Evolutionary conservation across 805 yeast species (phyloP), one percentile per base, ranked within the genome.

Genomic region (Yarrowia deformans): DNA sequence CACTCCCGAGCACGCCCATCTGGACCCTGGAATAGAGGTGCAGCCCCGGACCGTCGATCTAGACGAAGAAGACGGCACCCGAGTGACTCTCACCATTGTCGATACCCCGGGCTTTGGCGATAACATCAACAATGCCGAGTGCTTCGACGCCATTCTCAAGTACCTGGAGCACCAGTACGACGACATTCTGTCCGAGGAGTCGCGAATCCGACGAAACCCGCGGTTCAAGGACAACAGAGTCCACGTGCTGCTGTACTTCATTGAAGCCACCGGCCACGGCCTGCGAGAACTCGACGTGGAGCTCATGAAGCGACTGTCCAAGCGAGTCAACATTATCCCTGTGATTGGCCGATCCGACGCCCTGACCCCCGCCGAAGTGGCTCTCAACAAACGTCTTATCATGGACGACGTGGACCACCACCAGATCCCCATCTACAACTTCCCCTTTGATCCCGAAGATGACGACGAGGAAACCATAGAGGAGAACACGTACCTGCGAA

Each of bases 81-180:
- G 84, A 3, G 80, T 87, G 46, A 75, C 81, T 42, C 80, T 91
- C 72, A 86, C 86, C 71, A 81, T 89, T 60, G 84, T 89, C 56
- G 88, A 88, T 74, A 84, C 94, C 4, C 90, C 92, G 29, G 95
- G 94, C 0, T 87, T 89, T 75, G 95, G 94, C 50, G 94, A 89
- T 73, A 87, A 86, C 75, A 82, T 90, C 72, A 88, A 90, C 78
- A 89, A 89, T 77, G 84, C 83, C 61, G 72, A 79, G 48, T 83
- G 87, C 40, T 81, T 83, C 58, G 73, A 73, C 2, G 80, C 84
- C 71, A 83, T 91, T 69, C 84, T 84, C 71, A 82, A 83, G 56
- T 89, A 86, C 79, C 81, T 90, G 71, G 90, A 88, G 77, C 84
- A 81, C 70, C 93, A 90, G 77, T 90, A 87, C 77, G 93, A 90